These are phyloP conservation scores for Amanita inopinata DNA, from an alignment of 768 basidiomycete species.

Conservation along the genomic window DNA sequence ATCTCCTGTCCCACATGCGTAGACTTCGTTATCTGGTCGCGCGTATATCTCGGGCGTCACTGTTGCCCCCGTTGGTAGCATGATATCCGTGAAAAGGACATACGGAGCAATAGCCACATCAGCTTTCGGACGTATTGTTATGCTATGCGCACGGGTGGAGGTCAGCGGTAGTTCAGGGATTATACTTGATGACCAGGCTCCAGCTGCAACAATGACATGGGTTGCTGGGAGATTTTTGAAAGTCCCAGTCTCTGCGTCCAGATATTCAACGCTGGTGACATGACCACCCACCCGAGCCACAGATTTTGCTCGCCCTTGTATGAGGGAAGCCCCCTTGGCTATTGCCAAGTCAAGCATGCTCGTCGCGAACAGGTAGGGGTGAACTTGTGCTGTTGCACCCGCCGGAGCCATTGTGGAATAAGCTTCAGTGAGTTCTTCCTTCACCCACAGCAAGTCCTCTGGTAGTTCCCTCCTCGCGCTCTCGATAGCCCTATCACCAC, in stretches of 20 bases:
- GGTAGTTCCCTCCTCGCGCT: slow-evolving; percentile 31
- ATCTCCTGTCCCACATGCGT: slow-evolving; percentile 76
- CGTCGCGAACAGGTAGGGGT: slow-evolving; percentile 65
- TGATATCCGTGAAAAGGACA: slow-evolving; percentile 77
- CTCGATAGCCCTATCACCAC: slow-evolving; percentile 12
- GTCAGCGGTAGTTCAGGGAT: slow-evolving; percentile 46
- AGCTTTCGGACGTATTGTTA: slow-evolving; percentile 46
- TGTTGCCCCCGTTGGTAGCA: slow-evolving; percentile 13
- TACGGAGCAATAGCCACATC: slow-evolving; percentile 52
- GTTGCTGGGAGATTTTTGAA: slow-evolving; percentile 42
- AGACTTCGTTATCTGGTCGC: slow-evolving; percentile 59
- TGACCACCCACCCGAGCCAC: slow-evolving; percentile 29
- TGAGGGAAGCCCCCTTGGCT: slow-evolving; percentile 39
- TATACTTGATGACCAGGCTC: slow-evolving; percentile 73
- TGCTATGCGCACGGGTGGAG: slow-evolving; percentile 65
- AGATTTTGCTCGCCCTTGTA: slow-evolving; percentile 34
- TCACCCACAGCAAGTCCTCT: slow-evolving; percentile 43
- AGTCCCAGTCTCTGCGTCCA: slow-evolving; percentile 17
- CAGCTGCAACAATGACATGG: slow-evolving; percentile 70
- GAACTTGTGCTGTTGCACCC: slow-evolving; percentile 66
- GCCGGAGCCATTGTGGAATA: slow-evolving; percentile 50
- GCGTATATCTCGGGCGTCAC: slow-evolving; percentile 65
- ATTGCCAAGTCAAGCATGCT: slow-evolving; percentile 60
- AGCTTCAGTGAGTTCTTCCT: slow-evolving; percentile 45
- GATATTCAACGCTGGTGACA: slow-evolving; percentile 43